Base-by-base conservation (phyloP, 805 yeast species). In the Ogataea trehaloabstinens region DNA sequence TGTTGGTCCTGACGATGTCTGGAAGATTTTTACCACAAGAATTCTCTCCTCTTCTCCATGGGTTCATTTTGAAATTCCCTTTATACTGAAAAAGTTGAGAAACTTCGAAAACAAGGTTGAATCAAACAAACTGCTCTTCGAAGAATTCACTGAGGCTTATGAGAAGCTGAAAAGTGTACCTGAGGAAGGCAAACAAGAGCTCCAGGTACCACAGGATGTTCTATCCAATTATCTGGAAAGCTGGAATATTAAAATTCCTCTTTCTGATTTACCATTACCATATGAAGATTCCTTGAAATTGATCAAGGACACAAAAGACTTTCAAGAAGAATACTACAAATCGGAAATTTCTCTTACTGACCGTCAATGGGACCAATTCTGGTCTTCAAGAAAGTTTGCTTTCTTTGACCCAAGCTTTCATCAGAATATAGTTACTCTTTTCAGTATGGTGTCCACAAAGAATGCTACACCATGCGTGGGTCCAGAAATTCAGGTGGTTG, bases 381-480 rank as follows among this genome's bases (percentile, higher is more conserved):
- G 71, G 55, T 36, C 52, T 5, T 44, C 52, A 6, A 62, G 59
- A 49, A 70, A 72, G 33, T 64, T 71, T 31, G 70, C 79, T n/a
- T 71, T 76, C 53, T 61, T 74, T 48, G 93, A 76, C 28, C 85
- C 89, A 0, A 74, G 76, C 15, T 70, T 73, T 29, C 96, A 91
- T 56, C 95, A 88, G 53, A 83, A 76, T 50, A 78, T 95, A 21
- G 76, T 85, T 5, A 76, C 88, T 11, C 66, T 91, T 18, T 87
- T 84, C 53, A 85, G 95, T 1, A 77, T 87, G 65, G 91, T 89
- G 0, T 85, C 91, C 3, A 76, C 81, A 6, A 83, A 82, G 51
- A 84, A 87, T 28, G 85, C 95, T 0, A 88, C 95, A 0, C 97
- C 97, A 0, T 93, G 99, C 54, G 68, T 80, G 28, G 98, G 98